Percentiles rank a stretch among this genome's conserved stretches.
These are phyloP conservation scores for Coniochaeta prunicola DNA, from an alignment of 2,329 filamentous ascomycete species.

Conservation along the genomic window DNA sequence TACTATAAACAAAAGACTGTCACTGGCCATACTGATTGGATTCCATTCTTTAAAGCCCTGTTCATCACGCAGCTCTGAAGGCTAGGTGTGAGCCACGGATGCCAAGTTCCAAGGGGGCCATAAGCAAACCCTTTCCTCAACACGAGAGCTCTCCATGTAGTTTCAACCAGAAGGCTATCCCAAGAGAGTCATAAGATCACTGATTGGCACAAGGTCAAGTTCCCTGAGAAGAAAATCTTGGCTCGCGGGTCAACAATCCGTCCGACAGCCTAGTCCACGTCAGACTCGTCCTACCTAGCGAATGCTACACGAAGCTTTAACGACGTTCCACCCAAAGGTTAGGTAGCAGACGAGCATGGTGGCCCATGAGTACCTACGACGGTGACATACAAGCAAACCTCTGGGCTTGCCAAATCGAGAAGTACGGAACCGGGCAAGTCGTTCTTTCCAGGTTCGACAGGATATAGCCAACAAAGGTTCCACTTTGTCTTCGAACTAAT, in stretches of 20 bases:
- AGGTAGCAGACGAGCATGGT: neutral
- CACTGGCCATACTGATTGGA: too few relatives aligned
- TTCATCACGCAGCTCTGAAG: too few relatives aligned
- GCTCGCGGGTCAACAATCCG: neutral
- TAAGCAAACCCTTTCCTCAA: neutral
- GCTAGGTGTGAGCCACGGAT: neutral
- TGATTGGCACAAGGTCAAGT: neutral
- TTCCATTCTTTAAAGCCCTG: too few relatives aligned
- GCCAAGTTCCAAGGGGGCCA: neutral
- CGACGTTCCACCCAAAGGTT: neutral
- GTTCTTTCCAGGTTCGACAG: neutral
- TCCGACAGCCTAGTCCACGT: neutral
- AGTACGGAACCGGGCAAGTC: neutral
- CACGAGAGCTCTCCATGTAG: neutral
- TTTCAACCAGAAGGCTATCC: neutral
- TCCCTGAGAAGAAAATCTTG: neutral
- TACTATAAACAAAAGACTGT: too few relatives aligned
- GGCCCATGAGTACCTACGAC: neutral
- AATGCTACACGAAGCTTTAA: neutral
- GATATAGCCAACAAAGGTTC: neutral
- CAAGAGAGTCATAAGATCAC: neutral
- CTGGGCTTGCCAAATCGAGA: neutral
- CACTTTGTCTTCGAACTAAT: neutral
- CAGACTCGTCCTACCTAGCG: neutral
- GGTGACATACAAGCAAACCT: neutral